Evolutionary conservation across 345 rosid genomes (phyloP), one percentile per base, ranked within the genome.

Genomic region (rapeseed (Brassica napus)): DNA sequence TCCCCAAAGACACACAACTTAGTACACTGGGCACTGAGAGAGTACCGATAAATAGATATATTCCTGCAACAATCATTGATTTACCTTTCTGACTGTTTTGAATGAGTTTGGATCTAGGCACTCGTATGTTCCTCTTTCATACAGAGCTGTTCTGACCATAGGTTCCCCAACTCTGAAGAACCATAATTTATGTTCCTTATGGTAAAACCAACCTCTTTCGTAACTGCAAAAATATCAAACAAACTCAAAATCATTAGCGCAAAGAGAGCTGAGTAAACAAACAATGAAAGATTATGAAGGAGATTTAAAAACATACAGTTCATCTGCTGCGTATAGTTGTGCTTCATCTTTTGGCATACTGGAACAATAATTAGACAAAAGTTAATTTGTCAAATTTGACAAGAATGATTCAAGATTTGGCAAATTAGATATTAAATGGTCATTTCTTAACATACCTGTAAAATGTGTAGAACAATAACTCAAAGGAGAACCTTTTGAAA

Each of bases 311-410:
- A 68, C 97, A 71, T 89, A 92, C 98, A 96, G 98, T 90, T 93
- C 98, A 73, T 90, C 88, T 54, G 99, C 97, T 35, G 99, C 99
- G 72, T 83, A 77, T 71, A 96, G 80, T 66, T 96, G 99, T 57
- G 94, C 97, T 82, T 93, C 98, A n/a, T 96, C 99, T 86, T 87
- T 93, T 10, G 99, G 98, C 98, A 96, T 90, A 91, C 97, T 96
- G 92, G 78, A 83, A 64, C 49, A 68, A 31, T 11, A 65, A 68
- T 66, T 68, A 73, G 18, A 62, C 15, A 1, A 69, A 62, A 55
- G 15, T 5, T 3, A 28, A 62, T 7, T 6, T 54, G 71, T 69
- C 64, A 44, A 26, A 71, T 16, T 42, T 32, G 57, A 32, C 54
- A 54, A 21, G 15, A 16, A 69, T 26, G 73, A 66, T 60, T 16